These are phyloP conservation scores for Uronychia setigera DNA, from an alignment of 73 alveolate genomes.

Conservation along the genomic window DNA sequence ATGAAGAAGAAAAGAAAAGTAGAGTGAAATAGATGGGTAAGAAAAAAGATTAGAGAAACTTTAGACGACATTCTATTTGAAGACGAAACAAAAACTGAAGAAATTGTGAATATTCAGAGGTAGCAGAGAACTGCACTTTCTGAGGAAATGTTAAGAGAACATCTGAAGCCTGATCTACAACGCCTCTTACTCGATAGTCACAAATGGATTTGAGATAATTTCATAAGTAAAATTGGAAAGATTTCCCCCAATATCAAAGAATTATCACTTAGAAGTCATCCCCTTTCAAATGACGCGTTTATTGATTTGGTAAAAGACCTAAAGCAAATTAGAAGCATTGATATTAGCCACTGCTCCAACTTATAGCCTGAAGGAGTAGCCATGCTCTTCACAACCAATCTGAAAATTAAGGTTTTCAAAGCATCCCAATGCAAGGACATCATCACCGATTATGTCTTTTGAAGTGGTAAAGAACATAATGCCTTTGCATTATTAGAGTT, in stretches of 20 bases:
- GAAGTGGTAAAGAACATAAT: slow-evolving; percentile 5
- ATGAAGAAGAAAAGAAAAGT: background rate
- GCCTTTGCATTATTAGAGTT: slow-evolving; percentile 7
- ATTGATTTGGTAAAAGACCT: slow-evolving; percentile 17
- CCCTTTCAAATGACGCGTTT: slow-evolving; percentile 32
- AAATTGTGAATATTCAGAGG: slow-evolving; percentile 39
- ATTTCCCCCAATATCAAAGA: slow-evolving; percentile 61
- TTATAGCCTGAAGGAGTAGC: slow-evolving; percentile 18
- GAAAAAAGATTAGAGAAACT: slow-evolving; percentile 50
- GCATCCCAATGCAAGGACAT: slow-evolving; percentile 41
- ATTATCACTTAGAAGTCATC: slow-evolving; percentile 29
- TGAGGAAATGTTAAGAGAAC: slow-evolving; percentile 55
- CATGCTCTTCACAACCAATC: slow-evolving; percentile 19
- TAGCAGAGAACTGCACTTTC: slow-evolving; percentile 53
- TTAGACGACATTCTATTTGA: slow-evolving; percentile 65
- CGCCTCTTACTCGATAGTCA: slow-evolving; percentile 47
- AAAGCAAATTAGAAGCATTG: slow-evolving; percentile 22
- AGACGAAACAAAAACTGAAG: slow-evolving; percentile 45
- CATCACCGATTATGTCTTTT: slow-evolving; percentile 39
- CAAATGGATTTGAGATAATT: slow-evolving; percentile 52
- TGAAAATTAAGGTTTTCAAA: slow-evolving; percentile 19
- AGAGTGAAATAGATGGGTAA: slow-evolving; percentile 6
- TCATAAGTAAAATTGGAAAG: slow-evolving; percentile 47
- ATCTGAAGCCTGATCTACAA: slow-evolving; percentile 33
- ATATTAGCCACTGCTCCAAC: slow-evolving; percentile 44